phyloP scores from a whole-genome alignment of 2,329 filamentous ascomycete genomes.

The Alternaria arborescens region DNA sequence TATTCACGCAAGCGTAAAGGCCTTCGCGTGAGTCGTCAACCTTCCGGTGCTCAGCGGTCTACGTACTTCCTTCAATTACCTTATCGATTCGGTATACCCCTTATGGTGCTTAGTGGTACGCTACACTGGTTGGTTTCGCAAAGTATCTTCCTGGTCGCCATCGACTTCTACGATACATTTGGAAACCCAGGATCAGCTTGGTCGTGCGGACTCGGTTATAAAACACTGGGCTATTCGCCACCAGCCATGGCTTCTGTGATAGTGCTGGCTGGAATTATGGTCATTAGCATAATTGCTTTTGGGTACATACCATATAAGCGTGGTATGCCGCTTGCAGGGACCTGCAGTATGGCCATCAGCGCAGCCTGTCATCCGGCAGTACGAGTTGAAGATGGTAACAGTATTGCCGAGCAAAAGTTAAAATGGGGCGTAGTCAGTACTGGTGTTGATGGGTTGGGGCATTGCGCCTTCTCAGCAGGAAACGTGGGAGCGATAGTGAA shows the following conservation, averaged over 20 bases:
- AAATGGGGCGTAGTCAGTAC: not conserved
- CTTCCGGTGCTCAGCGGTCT: too few relatives aligned
- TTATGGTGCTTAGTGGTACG: too few relatives aligned
- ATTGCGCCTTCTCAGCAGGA: not conserved
- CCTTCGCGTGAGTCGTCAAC: too few relatives aligned
- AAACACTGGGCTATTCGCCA: not conserved
- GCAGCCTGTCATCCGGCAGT: not conserved
- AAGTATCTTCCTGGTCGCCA: too few relatives aligned
- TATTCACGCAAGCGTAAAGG: too few relatives aligned
- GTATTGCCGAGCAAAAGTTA: not conserved
- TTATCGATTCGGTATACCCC: too few relatives aligned
- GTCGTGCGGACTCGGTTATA: too few relatives aligned
- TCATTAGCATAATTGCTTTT: not conserved
- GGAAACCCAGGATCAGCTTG: too few relatives aligned
- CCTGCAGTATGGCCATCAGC: not conserved
- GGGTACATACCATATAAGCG: not conserved
- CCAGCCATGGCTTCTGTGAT: not conserved
- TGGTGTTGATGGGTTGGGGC: not conserved
- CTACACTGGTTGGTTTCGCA: too few relatives aligned
- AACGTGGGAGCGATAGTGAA: not conserved
- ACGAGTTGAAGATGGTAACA: rapidly evolving
- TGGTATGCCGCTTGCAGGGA: not conserved
- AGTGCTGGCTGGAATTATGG: not conserved
- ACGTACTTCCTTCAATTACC: too few relatives aligned
- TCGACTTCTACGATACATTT: too few relatives aligned